Evolutionary conservation across 164 flowering plant genomes (phyloP), one percentile per base, ranked within the genome.

Genomic region (Tetracentron sinense): DNA sequence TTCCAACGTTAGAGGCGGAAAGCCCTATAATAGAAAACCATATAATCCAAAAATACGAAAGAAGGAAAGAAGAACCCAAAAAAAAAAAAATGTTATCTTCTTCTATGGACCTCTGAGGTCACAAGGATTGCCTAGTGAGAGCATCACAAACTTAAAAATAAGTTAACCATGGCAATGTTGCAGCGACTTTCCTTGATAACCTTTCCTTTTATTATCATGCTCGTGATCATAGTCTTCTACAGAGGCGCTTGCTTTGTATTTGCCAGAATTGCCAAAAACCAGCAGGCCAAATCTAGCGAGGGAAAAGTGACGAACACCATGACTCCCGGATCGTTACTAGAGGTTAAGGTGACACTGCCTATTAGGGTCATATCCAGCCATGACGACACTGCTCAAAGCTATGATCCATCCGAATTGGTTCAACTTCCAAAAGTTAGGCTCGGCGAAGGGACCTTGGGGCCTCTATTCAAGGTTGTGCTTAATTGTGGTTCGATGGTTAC

Each of bases 381-480:
- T 54, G 65, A 64, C 54, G 17, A 10, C 2, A 15, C 8, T 2
- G 22, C 44, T 14, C 20, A 30, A 0, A 61, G 38, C 58, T 67
- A 26, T 33, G 71, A 70, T 35, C 74, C 72, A 2, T 17, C 65
- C 1, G 75, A 70, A 31, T 17, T 77, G 30, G 75, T 69, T 49
- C 68, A 67, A n/a, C 21, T 71, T 25, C 70, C 70, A 0, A 69
- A 60, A 25, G 35, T 54, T 19, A 61, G 65, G 47, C 70, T 67
- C 0, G 77, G 77, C 0, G 72, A 71, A 51, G 80, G 77, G 17
- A 64, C 58, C n/a, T 7, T 70, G 14, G 80, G 77, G 23, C 64
- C 77, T 19, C 51, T 77, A 42, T 77, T 66, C 42, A 73, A 77
- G 69, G 67, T 69, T 35, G 75, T 77, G 52, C 77, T 73, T 10